Evolutionary conservation across 805 yeast species (phyloP).

Genomic region (Wickerhamiella allomyrinae): DNA sequence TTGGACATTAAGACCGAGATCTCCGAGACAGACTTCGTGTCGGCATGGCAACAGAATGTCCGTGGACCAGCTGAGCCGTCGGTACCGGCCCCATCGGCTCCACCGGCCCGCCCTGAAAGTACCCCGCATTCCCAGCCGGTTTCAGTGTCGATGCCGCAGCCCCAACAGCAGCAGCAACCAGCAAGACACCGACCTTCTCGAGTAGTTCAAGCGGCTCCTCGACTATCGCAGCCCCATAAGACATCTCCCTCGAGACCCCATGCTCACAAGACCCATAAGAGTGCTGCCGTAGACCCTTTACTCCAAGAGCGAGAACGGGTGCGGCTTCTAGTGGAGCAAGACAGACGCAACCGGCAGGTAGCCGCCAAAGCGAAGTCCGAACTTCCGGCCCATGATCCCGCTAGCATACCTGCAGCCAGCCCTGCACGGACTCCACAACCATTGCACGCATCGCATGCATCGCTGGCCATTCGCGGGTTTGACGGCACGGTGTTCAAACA

Average conservation of each 20-base stretch:
- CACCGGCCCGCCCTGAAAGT: background rate
- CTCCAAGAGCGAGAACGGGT: conserved; percentile 39
- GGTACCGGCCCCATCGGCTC: too few species aligned
- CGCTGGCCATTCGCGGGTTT: conserved; percentile 44
- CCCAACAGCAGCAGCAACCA: background rate
- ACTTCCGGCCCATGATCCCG: too few species aligned
- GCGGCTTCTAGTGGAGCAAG: conserved; percentile 37
- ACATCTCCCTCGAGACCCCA: too few species aligned
- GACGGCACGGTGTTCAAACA: conserved; percentile 49
- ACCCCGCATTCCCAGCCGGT: background rate
- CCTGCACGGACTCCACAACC: conserved; percentile 9
- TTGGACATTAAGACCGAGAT: conserved; percentile 2
- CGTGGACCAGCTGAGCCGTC: too few species aligned
- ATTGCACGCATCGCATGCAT: conserved; percentile 27
- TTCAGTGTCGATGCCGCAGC: background rate
- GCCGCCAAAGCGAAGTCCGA: conserved; percentile 10
- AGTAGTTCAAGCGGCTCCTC: too few species aligned
- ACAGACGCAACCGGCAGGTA: conserved; percentile 33
- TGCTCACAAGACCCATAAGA: too few species aligned
- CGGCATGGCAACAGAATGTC: background rate
- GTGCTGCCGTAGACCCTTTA: too few species aligned
- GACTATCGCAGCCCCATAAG: too few species aligned
- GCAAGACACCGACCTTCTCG: too few species aligned
- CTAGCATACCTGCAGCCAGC: too few species aligned
- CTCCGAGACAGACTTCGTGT: background rate